Evolutionary conservation across 1,284 basidiomycete genomes (phyloP).

Genomic region (Puccinia horiana): DNA sequence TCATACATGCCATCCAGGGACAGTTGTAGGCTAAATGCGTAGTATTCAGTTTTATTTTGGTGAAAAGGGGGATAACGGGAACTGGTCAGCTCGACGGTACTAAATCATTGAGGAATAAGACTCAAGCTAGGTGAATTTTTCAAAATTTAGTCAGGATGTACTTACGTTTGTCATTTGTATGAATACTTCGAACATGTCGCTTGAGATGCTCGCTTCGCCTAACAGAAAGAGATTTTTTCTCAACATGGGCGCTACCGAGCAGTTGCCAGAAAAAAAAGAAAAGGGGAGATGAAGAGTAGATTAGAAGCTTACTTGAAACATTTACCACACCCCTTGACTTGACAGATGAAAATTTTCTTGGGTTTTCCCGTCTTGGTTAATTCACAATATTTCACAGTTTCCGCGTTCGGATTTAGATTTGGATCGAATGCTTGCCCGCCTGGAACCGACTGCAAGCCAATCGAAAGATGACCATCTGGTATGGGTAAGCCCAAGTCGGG

Average conservation of each 20-base stretch:
- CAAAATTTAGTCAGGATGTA: conserved; percentile 52
- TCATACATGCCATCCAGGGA: conserved; percentile 46
- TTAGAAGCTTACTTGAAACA: conserved; percentile 42
- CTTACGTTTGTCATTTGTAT: conserved; percentile 76
- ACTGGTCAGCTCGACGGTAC: background rate
- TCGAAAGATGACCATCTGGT: conserved; percentile 27
- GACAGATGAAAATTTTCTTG: conserved; percentile 54
- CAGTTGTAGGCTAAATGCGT: conserved; percentile 41
- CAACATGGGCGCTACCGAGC: no score
- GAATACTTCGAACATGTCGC: conserved; percentile 73
- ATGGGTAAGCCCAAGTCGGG: conserved; percentile 51
- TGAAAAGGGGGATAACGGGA: conserved; percentile 1
- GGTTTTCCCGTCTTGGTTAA: conserved; percentile 55
- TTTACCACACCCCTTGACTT: conserved; percentile 40
- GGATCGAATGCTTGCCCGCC: conserved; percentile 51
- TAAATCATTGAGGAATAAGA: conserved; percentile 4
- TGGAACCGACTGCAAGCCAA: conserved; percentile 49
- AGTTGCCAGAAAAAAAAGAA: background rate
- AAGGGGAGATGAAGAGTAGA: background rate
- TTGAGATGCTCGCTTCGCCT: conserved; percentile 72
- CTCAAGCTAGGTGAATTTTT: background rate
- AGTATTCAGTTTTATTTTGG: background rate
- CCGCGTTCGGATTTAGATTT: conserved; percentile 34
- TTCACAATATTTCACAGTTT: conserved; percentile 50
- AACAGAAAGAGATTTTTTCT: background rate